phyloP scores from a whole-genome alignment of 2,329 filamentous ascomycete genomes.

The Penicillium sp. region DNA sequence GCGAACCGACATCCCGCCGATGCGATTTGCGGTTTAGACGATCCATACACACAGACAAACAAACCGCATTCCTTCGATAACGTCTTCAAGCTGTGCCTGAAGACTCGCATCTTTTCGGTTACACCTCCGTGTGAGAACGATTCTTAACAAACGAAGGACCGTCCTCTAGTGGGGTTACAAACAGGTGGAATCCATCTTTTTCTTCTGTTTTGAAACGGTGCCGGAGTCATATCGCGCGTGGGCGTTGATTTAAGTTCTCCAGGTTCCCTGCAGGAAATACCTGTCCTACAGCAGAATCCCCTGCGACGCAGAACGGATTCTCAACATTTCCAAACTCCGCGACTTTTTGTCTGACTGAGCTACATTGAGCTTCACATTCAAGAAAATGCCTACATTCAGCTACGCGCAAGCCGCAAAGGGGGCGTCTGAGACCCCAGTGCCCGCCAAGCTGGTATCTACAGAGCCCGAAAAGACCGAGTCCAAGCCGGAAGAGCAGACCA shows the following conservation, averaged over 20 bases:
- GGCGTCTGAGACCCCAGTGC: slow-evolving; percentile 53
- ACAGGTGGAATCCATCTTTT: slow-evolving; percentile 24
- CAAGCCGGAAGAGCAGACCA: slow-evolving; percentile 32
- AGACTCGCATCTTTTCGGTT: neutral
- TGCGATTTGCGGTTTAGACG: slow-evolving; percentile 30
- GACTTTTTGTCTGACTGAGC: slow-evolving; percentile 10
- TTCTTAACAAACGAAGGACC: slow-evolving; percentile 25
- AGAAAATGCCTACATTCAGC: slow-evolving; percentile 67
- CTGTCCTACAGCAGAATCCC: slow-evolving; percentile 30
- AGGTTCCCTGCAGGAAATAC: slow-evolving; percentile 23
- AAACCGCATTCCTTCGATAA: neutral
- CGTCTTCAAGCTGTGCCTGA: neutral
- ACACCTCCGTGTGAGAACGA: slow-evolving; percentile 18
- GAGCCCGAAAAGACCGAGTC: slow-evolving; percentile 31
- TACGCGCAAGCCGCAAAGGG: slow-evolving; percentile 96
- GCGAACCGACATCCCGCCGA: slow-evolving; percentile 14
- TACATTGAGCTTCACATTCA: slow-evolving; percentile 45
- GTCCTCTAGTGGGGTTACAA: slow-evolving; percentile 32
- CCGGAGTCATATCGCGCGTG: slow-evolving; percentile 28
- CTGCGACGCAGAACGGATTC: slow-evolving; percentile 19
- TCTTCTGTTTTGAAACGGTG: slow-evolving; percentile 18
- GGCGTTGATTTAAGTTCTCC: slow-evolving; percentile 20
- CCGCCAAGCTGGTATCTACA: slow-evolving; percentile 42
- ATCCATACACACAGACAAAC: slow-evolving; percentile 2
- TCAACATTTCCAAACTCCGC: neutral